Evolutionary conservation across 495 filamentous ascomycete species (phyloP).

Genomic region (Penicillium riverlandense): DNA sequence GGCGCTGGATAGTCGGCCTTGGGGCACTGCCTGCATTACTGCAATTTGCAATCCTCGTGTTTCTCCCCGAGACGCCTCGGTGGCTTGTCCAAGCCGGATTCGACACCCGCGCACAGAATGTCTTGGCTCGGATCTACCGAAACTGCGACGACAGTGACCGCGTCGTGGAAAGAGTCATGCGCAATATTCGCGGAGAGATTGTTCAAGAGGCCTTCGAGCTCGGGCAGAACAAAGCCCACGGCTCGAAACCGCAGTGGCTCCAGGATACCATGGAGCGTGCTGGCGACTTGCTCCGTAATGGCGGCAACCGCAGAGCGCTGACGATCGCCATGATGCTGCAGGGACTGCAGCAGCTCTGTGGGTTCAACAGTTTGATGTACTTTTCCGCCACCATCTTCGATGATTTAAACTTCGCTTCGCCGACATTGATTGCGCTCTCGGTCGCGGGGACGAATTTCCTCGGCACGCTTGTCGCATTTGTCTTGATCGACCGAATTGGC

Average conservation of each 20-base stretch:
- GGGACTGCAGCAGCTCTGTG: conserved; percentile 82
- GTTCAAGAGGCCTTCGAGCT: conserved; percentile 52
- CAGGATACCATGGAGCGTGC: conserved; percentile 33
- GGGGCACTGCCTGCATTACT: conserved; percentile 70
- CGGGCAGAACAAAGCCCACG: conserved; percentile 10
- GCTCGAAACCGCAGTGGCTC: conserved; percentile 17
- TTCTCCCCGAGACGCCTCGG: conserved; percentile 79
- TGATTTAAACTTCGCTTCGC: conserved; percentile 68
- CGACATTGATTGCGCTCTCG: conserved; percentile 72
- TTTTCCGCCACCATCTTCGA: conserved; percentile 88
- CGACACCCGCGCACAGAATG: conserved; percentile 48
- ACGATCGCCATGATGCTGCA: conserved; percentile 81
- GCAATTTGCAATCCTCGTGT: conserved; percentile 56
- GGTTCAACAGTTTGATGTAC: conserved; percentile 94
- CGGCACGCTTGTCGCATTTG: conserved; percentile 70
- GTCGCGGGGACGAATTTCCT: conserved; percentile 80
- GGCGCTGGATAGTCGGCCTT: conserved; percentile 87
- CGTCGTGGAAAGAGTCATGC: conserved; percentile 50
- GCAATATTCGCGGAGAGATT: conserved; percentile 62
- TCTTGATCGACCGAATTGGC: conserved; percentile 73
- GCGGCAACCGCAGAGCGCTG: conserved; percentile 69
- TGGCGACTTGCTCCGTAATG: conserved; percentile 48
- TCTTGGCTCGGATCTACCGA: conserved; percentile 61
- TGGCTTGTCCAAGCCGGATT: conserved; percentile 70
- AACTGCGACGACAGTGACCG: conserved; percentile 32